These are phyloP conservation scores for Clonostachys chloroleuca DNA, from an alignment of 2,329 filamentous ascomycete genomes.

Conservation along the genomic window DNA sequence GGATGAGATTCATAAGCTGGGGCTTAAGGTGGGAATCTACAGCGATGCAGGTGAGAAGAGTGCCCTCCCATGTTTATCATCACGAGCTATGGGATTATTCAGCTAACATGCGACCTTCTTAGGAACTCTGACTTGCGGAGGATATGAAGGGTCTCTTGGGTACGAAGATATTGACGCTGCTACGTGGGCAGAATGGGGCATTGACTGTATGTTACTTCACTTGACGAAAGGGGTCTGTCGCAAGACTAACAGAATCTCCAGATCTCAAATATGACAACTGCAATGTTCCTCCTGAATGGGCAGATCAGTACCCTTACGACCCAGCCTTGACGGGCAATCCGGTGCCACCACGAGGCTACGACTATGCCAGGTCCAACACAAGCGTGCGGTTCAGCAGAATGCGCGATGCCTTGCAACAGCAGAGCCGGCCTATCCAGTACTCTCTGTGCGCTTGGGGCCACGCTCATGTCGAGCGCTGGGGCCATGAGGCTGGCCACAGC, in stretches of 20 bases:
- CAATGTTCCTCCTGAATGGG: constrained; percentile 29
- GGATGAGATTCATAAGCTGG: constrained; percentile 46
- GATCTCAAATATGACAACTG: constrained; percentile 42
- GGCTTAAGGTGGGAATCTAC: constrained; percentile 62
- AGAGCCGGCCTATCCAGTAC: constrained; percentile 41
- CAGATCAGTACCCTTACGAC: constrained; percentile 21
- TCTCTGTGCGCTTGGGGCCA: constrained; percentile 50
- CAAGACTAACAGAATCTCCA: constrained; percentile 8
- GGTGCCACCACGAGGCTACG: constrained; percentile 11
- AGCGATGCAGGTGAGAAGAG: constrained; percentile 39
- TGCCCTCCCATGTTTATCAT: neutral
- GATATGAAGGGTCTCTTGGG: constrained; percentile 42
- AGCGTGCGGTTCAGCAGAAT: constrained; percentile 41
- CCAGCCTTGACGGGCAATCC: constrained; percentile 16
- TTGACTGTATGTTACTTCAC: constrained; percentile 38
- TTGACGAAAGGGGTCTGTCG: too few relatives aligned
- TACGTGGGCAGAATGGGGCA: constrained; percentile 52
- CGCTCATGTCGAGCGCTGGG: constrained; percentile 45
- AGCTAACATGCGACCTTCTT: neutral
- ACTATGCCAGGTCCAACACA: constrained; percentile 15
- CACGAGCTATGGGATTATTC: neutral
- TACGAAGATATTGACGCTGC: constrained; percentile 53
- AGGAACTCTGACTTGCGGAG: constrained; percentile 12
- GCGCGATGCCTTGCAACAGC: constrained; percentile 42
- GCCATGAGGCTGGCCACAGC: constrained; percentile 38